Evolutionary conservation across 2,329 filamentous ascomycete genomes (phyloP).

Genomic region (Clonostachys rhizophaga): DNA sequence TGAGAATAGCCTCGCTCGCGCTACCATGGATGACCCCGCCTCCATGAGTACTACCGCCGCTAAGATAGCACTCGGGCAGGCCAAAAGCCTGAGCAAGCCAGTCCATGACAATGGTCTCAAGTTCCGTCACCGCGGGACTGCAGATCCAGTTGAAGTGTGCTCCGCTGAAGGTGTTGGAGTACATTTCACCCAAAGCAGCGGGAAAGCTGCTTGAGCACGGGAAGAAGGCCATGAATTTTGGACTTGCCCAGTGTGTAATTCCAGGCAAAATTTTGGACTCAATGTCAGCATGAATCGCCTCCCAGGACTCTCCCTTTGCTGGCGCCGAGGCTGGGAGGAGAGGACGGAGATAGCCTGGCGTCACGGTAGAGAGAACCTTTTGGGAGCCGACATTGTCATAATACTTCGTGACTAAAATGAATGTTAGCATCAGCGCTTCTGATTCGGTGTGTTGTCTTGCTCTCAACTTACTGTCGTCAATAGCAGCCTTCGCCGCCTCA

Average conservation of each 20-base stretch:
- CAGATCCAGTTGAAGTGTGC: slow-evolving; percentile 98
- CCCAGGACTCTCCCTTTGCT: slow-evolving; percentile 67
- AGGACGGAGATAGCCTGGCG: slow-evolving; percentile 80
- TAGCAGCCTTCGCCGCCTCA: slow-evolving; percentile 68
- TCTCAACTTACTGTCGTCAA: slow-evolving; percentile 70
- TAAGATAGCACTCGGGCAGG: slow-evolving; percentile 70
- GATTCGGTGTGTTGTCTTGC: slow-evolving; percentile 1
- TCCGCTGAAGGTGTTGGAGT: slow-evolving; percentile 81
- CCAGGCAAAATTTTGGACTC: slow-evolving; percentile 85
- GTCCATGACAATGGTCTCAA: slow-evolving; percentile 90
- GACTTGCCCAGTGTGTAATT: slow-evolving; percentile 90
- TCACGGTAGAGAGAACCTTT: slow-evolving; percentile 70
- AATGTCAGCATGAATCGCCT: slow-evolving; percentile 76
- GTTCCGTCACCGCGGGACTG: slow-evolving; percentile 84
- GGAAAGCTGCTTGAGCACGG: slow-evolving; percentile 79
- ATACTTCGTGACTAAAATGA: slow-evolving; percentile 69
- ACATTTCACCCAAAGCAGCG: slow-evolving; percentile 86
- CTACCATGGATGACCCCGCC: slow-evolving; percentile 95
- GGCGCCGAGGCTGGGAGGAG: slow-evolving; percentile 68
- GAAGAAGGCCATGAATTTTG: slow-evolving; percentile 96
- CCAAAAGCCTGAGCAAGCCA: slow-evolving; percentile 78
- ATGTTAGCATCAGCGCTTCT: slow-evolving; percentile 3
- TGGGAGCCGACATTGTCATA: slow-evolving; percentile 69
- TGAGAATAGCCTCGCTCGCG: slow-evolving; percentile 82
- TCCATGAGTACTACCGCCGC: slow-evolving; percentile 63